A percentile compares a stretch with the other conserved stretches of the same genome.
Conservation (phyloP, 129 eudicot species). For the Apium graveolens region DNA sequence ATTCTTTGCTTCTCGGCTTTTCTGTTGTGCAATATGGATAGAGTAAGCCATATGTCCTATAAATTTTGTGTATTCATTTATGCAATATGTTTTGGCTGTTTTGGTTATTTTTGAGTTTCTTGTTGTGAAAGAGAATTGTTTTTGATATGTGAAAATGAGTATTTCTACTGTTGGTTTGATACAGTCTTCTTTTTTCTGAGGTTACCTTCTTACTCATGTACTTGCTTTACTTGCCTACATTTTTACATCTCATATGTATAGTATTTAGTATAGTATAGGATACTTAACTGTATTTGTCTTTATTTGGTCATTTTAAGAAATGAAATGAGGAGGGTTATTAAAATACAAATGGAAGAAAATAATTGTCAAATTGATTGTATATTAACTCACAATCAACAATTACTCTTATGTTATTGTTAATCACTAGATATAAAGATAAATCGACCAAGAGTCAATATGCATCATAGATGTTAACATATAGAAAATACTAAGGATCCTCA, state of each 20-base stretch:
- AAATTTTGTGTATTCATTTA: no score
- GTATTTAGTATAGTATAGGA: no score
- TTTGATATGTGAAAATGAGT: constrained; percentile 86
- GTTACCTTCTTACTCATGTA: constrained; percentile 96
- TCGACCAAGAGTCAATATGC: no score
- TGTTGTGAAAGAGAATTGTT: constrained; percentile 3
- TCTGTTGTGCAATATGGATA: constrained; percentile 89
- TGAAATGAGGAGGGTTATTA: background rate
- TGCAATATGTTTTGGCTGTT: no score
- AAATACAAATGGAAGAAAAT: background rate
- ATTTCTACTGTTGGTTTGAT: constrained; percentile 94
- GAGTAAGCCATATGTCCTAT: constrained; percentile 51
- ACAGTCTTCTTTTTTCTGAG: constrained; percentile 95
- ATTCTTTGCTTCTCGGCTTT: constrained; percentile 78
- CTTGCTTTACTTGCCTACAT: background rate
- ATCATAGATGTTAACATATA: no score
- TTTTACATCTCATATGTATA: background rate
- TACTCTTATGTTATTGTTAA: no score
- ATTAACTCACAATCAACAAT: background rate
- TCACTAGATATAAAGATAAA: no score
- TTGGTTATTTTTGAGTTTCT: background rate
- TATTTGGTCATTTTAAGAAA: no score
- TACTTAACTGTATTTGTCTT: no score
- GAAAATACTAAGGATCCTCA: no score
- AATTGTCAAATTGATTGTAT: background rate